A percentile compares a stretch with the other conserved stretches of the same genome.
These are phyloP conservation scores for Acer yangbiense DNA, from an alignment of 345 rosid species.

Conservation along the genomic window DNA sequence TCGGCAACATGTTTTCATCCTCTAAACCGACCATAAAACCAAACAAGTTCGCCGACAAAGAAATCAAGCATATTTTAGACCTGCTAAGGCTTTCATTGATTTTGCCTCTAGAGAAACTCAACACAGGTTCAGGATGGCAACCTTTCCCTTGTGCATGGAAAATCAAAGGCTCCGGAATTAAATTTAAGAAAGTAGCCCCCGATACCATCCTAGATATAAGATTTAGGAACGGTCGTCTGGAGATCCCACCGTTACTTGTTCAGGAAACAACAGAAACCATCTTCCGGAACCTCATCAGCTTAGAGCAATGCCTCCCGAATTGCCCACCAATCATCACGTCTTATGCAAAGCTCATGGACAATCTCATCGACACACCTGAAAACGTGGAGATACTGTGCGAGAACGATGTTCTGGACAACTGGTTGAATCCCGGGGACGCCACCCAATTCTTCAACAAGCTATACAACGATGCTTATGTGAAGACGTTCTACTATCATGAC, in stretches of 20 bases:
- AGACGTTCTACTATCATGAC: conserved; percentile 6
- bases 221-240: conserved; percentile 11
- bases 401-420: background rate
- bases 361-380: conserved; percentile 22
- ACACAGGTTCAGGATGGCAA: background rate
- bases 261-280: conserved; percentile 21
- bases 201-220: conserved; percentile 19
- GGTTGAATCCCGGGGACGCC: conserved; percentile 26
- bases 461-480: conserved; percentile 23
- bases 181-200: background rate
- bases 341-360: conserved; percentile 26
- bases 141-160: conserved; percentile 11
- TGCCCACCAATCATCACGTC: conserved; percentile 20
- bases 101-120: background rate
- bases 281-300: conserved; percentile 32
- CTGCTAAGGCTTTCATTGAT: conserved; percentile 16
- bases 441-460: conserved; percentile 23
- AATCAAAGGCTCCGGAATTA: conserved; percentile 23
- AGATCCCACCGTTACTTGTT: conserved; percentile 18
- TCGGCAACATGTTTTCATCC: background rate
- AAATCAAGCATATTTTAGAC: conserved; percentile 27
- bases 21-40: too few relatives aligned
- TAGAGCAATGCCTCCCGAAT: conserved; percentile 23
- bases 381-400: conserved; percentile 25
- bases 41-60: background rate